Evolutionary conservation across 1,284 basidiomycete species (phyloP).

Genomic region (Leccinum subrobustum): DNA sequence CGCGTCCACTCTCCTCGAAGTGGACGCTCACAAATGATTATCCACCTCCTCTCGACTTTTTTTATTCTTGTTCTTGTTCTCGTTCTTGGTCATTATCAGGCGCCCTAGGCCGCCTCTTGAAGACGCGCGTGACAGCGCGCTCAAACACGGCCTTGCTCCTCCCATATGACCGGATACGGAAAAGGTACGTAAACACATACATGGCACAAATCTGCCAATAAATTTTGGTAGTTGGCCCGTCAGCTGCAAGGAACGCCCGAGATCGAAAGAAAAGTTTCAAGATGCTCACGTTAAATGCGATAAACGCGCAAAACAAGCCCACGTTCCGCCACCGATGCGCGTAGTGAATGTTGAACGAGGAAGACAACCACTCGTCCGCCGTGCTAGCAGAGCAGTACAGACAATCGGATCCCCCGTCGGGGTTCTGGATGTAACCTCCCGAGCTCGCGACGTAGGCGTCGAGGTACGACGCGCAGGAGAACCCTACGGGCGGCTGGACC

Average conservation of each 20-base stretch:
- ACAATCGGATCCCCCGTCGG: slow-evolving; percentile 56
- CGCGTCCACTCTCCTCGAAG: not conserved
- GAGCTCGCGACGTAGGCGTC: slow-evolving; percentile 57
- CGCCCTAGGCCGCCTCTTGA: not conserved
- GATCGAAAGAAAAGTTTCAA: not conserved
- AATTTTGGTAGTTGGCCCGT: not conserved
- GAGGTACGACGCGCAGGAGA: slow-evolving; percentile 74
- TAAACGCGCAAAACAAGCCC: slow-evolving; percentile 46
- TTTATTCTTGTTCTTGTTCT: not conserved
- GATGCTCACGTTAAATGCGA: slow-evolving; percentile 48
- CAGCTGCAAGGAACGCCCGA: not conserved
- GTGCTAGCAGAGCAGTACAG: slow-evolving; percentile 60
- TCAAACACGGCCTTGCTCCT: slow-evolving; percentile 5
- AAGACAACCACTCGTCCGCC: slow-evolving; percentile 44
- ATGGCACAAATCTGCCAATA: slow-evolving; percentile 28
- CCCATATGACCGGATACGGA: slow-evolving; percentile 34
- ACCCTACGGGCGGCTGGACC: slow-evolving; percentile 69
- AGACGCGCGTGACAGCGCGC: not conserved
- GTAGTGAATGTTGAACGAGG: slow-evolving; percentile 49
- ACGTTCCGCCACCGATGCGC: slow-evolving; percentile 50
- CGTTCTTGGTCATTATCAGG: not conserved
- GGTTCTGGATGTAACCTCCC: slow-evolving; percentile 81
- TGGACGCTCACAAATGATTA: not conserved
- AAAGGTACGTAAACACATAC: slow-evolving; percentile 39
- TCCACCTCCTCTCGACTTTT: not conserved